A percentile compares a stretch with the other conserved stretches of the same genome.
Evolutionary conservation across 306 rosid species (phyloP).

Genomic region (Malus orientalis): DNA sequence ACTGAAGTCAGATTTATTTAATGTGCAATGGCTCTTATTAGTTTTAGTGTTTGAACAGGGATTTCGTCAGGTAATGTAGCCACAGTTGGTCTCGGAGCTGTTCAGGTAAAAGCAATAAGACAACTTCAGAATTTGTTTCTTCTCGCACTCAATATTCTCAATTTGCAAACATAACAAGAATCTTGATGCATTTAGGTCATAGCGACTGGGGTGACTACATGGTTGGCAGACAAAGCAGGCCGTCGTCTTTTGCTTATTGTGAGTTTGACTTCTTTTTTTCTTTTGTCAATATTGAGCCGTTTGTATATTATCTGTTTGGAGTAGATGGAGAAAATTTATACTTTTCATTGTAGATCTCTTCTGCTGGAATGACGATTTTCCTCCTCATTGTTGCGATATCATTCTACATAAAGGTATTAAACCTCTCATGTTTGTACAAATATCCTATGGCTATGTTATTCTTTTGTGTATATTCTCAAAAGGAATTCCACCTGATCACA

Average conservation of each 20-base stretch:
- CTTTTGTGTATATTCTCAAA: slow-evolving; percentile 1
- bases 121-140: slow-evolving; percentile 2
- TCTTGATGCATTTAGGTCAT: slow-evolving; percentile 50
- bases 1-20: background rate
- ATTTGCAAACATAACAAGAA: slow-evolving; percentile 15
- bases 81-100: slow-evolving; percentile 78
- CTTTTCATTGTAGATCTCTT: slow-evolving; percentile 61
- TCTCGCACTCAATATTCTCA: slow-evolving; percentile 11
- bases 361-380: slow-evolving; percentile 66
- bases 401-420: slow-evolving; percentile 67
- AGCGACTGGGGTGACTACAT: slow-evolving; percentile 71
- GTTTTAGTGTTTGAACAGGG: slow-evolving; percentile 39
- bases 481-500: slow-evolving; percentile 23
- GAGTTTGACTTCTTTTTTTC: slow-evolving; percentile 24
- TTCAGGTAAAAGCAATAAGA: slow-evolving; percentile 61
- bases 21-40: slow-evolving; percentile 11
- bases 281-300: background rate
- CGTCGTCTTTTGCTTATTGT: slow-evolving; percentile 79
- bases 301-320: slow-evolving; percentile 9
- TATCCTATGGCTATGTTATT: background rate
- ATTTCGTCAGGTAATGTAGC: slow-evolving; percentile 64
- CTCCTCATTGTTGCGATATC: slow-evolving; percentile 64
- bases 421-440: slow-evolving; percentile 1
- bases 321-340: background rate
- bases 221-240: slow-evolving; percentile 84